A percentile compares a stretch with the other conserved stretches of the same genome.
Evolutionary conservation across 139 green algal species (phyloP).

Genomic region (Pseudopediastrum boryanum): DNA sequence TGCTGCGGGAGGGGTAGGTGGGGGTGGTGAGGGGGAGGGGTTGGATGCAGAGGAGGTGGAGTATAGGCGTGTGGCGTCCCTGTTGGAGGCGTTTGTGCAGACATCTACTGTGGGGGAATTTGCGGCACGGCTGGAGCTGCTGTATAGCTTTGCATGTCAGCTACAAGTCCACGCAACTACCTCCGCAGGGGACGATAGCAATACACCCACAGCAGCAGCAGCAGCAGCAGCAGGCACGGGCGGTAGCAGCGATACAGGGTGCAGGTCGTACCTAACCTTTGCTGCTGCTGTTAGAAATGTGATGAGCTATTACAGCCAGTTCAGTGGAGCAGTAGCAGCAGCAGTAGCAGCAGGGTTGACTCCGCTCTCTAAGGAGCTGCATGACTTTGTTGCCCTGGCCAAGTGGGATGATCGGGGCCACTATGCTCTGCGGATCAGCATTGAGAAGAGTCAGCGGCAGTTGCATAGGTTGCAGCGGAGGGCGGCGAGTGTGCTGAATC

Average conservation of each 20-base stretch:
- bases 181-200: neutral
- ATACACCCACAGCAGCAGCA: conserved; percentile 22
- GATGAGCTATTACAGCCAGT: conserved; percentile 87
- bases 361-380: conserved; percentile 84
- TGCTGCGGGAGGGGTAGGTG: neutral
- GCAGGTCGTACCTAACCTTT: conserved; percentile 25
- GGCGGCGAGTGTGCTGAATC: conserved; percentile 57
- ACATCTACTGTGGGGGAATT: conserved; percentile 89
- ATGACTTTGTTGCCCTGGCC: conserved; percentile 93
- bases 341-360: conserved; percentile 61
- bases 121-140: conserved; percentile 74
- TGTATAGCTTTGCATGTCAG: conserved; percentile 64
- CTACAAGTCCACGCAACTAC: conserved; percentile 45
- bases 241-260: neutral
- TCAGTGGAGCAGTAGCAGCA: conserved; percentile 57
- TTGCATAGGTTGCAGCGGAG: conserved; percentile 74
- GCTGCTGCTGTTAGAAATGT: conserved; percentile 73
- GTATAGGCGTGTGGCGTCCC: conserved; percentile 44
- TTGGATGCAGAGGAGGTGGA: conserved; percentile 4
- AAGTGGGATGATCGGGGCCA: conserved; percentile 98
- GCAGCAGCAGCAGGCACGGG: conserved; percentile 9
- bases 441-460: conserved; percentile 88
- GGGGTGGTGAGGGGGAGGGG: conserved; percentile 9
- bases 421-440: conserved; percentile 80
- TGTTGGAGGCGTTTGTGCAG: conserved; percentile 93